These are phyloP conservation scores for Heritiera fomes DNA, from an alignment of 345 rosid genomes.

Conservation along the genomic window DNA sequence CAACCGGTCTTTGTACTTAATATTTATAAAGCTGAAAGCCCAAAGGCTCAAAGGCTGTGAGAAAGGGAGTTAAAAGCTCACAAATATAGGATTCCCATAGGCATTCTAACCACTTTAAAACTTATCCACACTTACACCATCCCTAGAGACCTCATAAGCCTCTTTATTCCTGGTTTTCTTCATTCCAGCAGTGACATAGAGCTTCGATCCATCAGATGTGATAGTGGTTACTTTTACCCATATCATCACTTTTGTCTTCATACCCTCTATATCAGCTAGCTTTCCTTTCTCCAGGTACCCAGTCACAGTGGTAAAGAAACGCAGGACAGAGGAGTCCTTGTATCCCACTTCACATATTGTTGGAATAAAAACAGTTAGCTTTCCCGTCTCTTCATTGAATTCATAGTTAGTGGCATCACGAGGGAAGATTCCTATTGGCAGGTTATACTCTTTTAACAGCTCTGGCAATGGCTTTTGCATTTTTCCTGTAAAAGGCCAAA, in stretches of 20 bases:
- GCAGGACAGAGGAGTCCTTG: conserved; percentile 78
- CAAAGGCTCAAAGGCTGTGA: background rate
- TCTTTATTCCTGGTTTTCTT: conserved; percentile 71
- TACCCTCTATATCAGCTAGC: conserved; percentile 77
- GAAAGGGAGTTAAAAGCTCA: conserved; percentile 9
- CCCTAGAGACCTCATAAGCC: conserved; percentile 79
- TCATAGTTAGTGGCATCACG: conserved; percentile 94
- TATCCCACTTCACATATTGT: conserved; percentile 85
- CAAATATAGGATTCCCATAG: background rate
- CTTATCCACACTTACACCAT: conserved; percentile 71
- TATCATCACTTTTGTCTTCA: conserved; percentile 84
- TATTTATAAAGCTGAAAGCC: background rate
- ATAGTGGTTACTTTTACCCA: conserved; percentile 87
- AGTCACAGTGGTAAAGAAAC: conserved; percentile 63
- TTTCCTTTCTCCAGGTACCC: conserved; percentile 85
- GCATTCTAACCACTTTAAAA: conserved; percentile 44
- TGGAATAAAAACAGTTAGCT: conserved; percentile 77
- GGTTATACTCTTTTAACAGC: conserved; percentile 72
- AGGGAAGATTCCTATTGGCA: conserved; percentile 91
- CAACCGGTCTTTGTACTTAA: conserved; percentile 15
- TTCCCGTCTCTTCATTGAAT: conserved; percentile 80
- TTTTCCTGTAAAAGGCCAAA: conserved; percentile 54
- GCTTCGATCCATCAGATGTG: conserved; percentile 69
- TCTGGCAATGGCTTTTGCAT: conserved; percentile 94
- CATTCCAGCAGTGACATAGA: conserved; percentile 80